Conservation (phyloP, 345 rosid genomes). For the Corchorus capsularis region DNA sequence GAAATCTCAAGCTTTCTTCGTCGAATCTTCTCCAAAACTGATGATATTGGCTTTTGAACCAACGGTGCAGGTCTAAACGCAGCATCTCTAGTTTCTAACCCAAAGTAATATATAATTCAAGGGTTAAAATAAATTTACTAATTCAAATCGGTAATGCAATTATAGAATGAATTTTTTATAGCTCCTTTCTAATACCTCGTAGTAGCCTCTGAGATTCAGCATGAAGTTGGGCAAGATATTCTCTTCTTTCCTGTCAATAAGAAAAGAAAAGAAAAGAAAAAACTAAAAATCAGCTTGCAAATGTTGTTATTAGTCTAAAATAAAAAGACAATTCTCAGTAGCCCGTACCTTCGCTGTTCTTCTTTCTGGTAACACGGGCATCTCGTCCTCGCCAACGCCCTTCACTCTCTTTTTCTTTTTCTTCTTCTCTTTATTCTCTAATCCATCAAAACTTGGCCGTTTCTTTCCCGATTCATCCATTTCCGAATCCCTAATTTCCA, state of each 20-base stretch:
- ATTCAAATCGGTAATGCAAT: constrained; percentile 5
- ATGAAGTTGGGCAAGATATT: constrained; percentile 60
- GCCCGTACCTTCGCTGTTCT: constrained; percentile 28
- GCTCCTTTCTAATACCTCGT: constrained; percentile 50
- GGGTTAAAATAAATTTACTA: constrained; percentile 10
- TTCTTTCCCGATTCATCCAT: constrained; percentile 28
- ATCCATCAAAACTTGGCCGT: constrained; percentile 20
- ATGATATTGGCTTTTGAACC: constrained; percentile 75
- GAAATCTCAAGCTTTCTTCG: constrained; percentile 75
- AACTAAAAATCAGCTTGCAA: constrained; percentile 12
- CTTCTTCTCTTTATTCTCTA: constrained; percentile 25
- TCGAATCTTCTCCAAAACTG: constrained; percentile 82
- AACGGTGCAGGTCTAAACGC: constrained; percentile 68
- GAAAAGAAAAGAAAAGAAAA: neutral
- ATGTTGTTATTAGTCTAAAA: neutral
- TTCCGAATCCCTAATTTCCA: constrained; percentile 25
- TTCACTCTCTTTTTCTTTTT: constrained; percentile 40
- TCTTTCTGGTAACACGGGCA: constrained; percentile 39
- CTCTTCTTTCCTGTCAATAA: constrained; percentile 65
- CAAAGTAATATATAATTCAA: neutral
- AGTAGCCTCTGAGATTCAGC: constrained; percentile 84
- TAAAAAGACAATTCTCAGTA: neutral
- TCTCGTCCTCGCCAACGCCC: constrained; percentile 41
- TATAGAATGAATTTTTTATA: neutral
- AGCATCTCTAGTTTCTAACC: constrained; percentile 72